Percentiles rank a stretch among this genome's conserved stretches.
These are phyloP conservation scores for Arthroderma uncinatum DNA, from an alignment of 2,329 filamentous ascomycete species.

Conservation along the genomic window DNA sequence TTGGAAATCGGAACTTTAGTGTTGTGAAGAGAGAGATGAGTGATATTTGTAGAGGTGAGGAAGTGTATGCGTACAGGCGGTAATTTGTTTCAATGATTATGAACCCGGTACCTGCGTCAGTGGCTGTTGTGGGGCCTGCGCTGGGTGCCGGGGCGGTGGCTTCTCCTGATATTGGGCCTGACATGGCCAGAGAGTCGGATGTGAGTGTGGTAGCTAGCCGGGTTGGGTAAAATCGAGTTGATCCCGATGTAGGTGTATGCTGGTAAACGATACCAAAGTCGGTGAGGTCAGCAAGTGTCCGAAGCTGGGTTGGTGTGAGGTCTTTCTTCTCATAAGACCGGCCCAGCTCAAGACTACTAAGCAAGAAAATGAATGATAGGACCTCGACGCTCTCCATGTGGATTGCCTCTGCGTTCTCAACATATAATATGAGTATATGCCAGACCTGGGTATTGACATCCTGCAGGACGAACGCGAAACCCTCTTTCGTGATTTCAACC, in stretches of 20 bases:
- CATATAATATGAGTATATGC: conserved; percentile 86
- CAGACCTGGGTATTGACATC: conserved; percentile 95
- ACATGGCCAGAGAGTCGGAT: conserved; percentile 59
- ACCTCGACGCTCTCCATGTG: conserved; percentile 85
- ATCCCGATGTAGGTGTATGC: conserved; percentile 29
- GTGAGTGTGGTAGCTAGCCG: conserved; percentile 89
- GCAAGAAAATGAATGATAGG: conserved; percentile 88
- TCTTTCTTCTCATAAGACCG: conserved; percentile 80
- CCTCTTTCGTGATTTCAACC: conserved; percentile 76
- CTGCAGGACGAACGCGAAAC: conserved; percentile 89
- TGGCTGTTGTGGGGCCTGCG: conserved; percentile 27
- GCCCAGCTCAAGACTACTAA: conserved; percentile 85
- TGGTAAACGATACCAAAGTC: conserved; percentile 88
- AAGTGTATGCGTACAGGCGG: conserved; percentile 91
- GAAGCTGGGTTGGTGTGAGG: conserved; percentile 66
- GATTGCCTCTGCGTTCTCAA: conserved; percentile 66
- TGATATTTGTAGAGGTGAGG: conserved; percentile 84
- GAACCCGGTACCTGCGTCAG: conserved; percentile 48
- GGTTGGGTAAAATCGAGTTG: conserved; percentile 67
- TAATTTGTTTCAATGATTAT: conserved; percentile 98
- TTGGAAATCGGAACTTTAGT: conserved; percentile 81
- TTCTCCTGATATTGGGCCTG: conserved; percentile 59
- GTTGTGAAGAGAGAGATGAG: conserved; percentile 83
- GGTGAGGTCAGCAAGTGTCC: conserved; percentile 80
- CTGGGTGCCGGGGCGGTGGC: conserved; percentile 29